phyloP scores from a whole-genome alignment of 352 stramenopile genomes.

The Globisporangium cederbergense region DNA sequence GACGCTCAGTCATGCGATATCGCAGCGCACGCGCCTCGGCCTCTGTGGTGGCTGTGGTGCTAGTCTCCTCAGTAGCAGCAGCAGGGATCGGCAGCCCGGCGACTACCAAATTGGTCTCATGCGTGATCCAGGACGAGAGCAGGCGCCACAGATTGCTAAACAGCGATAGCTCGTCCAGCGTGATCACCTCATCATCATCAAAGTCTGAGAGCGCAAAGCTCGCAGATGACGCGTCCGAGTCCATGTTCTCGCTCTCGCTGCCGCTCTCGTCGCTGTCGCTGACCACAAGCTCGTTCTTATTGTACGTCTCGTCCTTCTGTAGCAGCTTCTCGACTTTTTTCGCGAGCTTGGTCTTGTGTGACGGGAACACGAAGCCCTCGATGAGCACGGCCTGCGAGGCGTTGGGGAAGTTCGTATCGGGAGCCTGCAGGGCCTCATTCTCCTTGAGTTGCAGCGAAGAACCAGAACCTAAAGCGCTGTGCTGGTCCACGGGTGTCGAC shows the following conservation, averaged over 20 bases:
- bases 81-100: constrained; percentile 27
- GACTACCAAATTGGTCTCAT: constrained; percentile 64
- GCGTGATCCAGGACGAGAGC: constrained; percentile 65
- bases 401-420: constrained; percentile 49
- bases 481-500: constrained; percentile 25
- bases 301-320: constrained; percentile 27
- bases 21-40: constrained; percentile 38
- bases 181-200: constrained; percentile 69
- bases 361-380: constrained; percentile 81
- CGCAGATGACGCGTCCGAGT: constrained; percentile 43
- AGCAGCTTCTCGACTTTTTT: constrained; percentile 68
- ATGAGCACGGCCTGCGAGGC: constrained; percentile 64
- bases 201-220: constrained; percentile 68
- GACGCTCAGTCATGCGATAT: constrained; percentile 56
- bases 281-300: constrained; percentile 53
- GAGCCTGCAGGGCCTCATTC: constrained; percentile 30
- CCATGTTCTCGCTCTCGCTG: constrained; percentile 22
- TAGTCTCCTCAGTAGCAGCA: constrained; percentile 20
- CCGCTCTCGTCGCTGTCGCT: constrained; percentile 56
- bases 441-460: constrained; percentile 36
- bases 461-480: constrained; percentile 16
- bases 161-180: constrained; percentile 58
- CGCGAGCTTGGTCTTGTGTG: constrained; percentile 70
- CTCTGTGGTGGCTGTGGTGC: constrained; percentile 19
- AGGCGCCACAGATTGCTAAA: constrained; percentile 76